Evolutionary conservation across 345 rosid species (phyloP), one percentile per base, ranked within the genome.

Genomic region (Mangifera indica): DNA sequence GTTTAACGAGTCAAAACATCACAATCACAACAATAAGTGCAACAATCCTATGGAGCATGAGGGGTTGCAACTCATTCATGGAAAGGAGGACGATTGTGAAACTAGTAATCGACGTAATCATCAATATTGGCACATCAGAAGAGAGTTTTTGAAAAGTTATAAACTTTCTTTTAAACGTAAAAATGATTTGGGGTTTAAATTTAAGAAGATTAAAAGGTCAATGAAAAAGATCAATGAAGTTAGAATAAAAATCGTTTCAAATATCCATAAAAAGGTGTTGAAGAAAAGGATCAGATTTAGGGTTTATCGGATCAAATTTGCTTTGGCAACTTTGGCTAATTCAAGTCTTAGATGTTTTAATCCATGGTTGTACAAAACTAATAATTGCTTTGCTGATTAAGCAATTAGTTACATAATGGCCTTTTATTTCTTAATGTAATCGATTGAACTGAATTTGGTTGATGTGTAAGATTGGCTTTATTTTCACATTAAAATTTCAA

Each of bases 61-160:
- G 10, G 24, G 21, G 10, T 45, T 65, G 40, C 70, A 37, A 6
- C 42, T 72, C 6, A 59, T 77, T 1, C 70, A 78, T 24, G 67
- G 51, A 9, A n/a, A 72, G 69, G 57, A 76, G 25, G 76, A 76
- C 18, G 63, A 76, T 21, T 58, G 20, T 3, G 79, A 67, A 7
- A 68, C 75, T 14, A 72, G 76, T 0, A 67, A 64, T 52, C 81
- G 81, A 13, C 46, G 49, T 44, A 75, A 75, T 12, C 75, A 18
- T 0, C 83, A 86, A 13, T 82, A 82, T 7, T 84, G 84, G 86
- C 77, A 80, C 0, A 85, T 86, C 2, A 84, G 90, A 61, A 78
- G 85, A 3, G 84, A 80, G 12, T 84, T 86, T 65, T 60, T 84
- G 24, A 81, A 21, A 44, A 84, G 90, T 61, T 86, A 84, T 68